phyloP scores from a whole-genome alignment of 208 protist species.

The Leishmania arabica region DNA sequence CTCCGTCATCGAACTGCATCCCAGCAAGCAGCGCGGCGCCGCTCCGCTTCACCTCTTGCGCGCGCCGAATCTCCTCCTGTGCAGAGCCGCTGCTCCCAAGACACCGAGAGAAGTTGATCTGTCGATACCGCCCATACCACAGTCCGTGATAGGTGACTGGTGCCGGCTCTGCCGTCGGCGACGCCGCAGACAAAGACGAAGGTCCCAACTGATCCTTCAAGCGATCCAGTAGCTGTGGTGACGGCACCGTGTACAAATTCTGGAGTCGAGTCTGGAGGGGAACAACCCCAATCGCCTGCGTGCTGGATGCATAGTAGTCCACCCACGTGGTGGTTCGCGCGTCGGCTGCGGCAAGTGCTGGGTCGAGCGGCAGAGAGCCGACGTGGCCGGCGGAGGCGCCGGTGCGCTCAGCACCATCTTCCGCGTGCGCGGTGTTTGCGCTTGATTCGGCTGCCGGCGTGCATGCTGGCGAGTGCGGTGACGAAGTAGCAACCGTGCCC shows the following conservation, averaged over 20 bases:
- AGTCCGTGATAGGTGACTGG: background rate
- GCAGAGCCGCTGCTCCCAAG: conserved; percentile 2
- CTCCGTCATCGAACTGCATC: background rate
- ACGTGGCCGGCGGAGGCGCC: background rate
- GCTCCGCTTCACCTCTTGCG: conserved; percentile 5
- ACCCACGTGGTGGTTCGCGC: background rate
- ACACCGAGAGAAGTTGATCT: background rate
- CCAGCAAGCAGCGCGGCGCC: background rate
- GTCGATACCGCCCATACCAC: conserved; percentile 6
- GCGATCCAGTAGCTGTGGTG: conserved; percentile 13
- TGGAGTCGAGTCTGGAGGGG: conserved; percentile 5
- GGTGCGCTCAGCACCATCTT: background rate
- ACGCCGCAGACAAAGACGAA: background rate
- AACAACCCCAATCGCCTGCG: conserved; percentile 16
- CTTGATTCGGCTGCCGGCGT: background rate
- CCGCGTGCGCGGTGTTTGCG: background rate
- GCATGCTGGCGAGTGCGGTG: background rate
- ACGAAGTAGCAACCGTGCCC: background rate
- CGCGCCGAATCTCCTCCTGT: conserved; percentile 18
- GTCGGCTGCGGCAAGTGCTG: background rate
- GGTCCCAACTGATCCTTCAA: conserved; percentile 1
- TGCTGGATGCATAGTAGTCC: conserved; percentile 27
- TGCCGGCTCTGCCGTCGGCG: background rate
- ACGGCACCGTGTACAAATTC: conserved; percentile 27
- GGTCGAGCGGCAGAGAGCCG: background rate